Base-by-base conservation (phyloP, 2,329 filamentous ascomycete genomes). In the Hypoxylon sp. region DNA sequence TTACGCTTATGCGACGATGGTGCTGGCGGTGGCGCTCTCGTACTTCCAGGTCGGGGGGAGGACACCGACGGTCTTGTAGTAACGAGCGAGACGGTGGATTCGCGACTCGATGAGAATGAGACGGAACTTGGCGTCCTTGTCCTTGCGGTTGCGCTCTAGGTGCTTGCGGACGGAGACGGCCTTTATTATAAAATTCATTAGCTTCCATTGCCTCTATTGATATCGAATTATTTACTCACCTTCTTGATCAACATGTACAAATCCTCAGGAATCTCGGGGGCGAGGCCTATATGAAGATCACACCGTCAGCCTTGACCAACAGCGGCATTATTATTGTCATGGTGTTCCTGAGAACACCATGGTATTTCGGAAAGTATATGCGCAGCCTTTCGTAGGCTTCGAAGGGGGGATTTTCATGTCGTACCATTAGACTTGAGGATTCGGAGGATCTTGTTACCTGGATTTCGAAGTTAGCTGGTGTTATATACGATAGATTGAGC, bases 201-300 rank as follows among this genome's bases (percentile, higher is more conserved):
- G 71, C 44, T 69, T 63, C 31, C 24, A 47, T 39, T 33, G n/a
- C 17, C 4, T 50, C 6, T 14, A n/a, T 51, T 33, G 24, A 58
- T 26, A 11, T 39, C 13, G 8, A 17, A 4, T 14, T 44, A 17
- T 52, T 55, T 55, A 74, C 80, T 81, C 83, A 97, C 95, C 94
- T 99, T 99, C 93, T 98, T 98, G 93, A 98, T 98, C 84, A 98
- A 89, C 93, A 97, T 97, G 92, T 98, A 99, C 78, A 98, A 92
- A 86, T 99, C 96, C 91, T 99, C 96, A 82, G 97, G 96, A 80
- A 99, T 91, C 84, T 98, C 94, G 84, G 97, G 96, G 79, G 96
- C 95, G 83, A 99, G 94, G 88, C 96, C 96, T 99, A 87, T 87
- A 81, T 81, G 75, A 82, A 87, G 82, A 91, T 97, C 94, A 89